Base-by-base conservation (phyloP, 202 grass and related monocot species). In the Schoenoplectus tabernaemontani region DNA sequence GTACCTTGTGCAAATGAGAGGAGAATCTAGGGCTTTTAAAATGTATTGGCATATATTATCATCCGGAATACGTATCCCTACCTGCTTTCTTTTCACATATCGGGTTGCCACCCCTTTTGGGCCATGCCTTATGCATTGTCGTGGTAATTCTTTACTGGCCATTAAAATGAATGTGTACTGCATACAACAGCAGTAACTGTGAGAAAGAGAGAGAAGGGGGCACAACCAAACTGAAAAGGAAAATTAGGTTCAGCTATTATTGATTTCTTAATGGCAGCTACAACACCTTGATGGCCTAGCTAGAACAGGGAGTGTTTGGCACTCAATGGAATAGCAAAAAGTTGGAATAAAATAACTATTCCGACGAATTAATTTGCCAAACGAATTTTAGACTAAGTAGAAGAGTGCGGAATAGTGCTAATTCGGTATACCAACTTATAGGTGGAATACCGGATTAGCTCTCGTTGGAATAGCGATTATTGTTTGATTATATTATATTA, bases 141-240 rank as follows among this genome's bases (percentile, higher is more conserved):
- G 91, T 53, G 95, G 95, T 57, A 98, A 85, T 83, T 98, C 80
- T 80, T 98, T 98, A 57, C 56, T 85, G 36, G 95, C 86, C 64
- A 86, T 85, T 85, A 98, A 82, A 87, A 98, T 94, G 87, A 98
- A 95, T 43, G 96, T 95, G 87, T 92, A 98, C 96, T 95, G 85
- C 46, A 84, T 26, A 64, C 39, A 51, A 86, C 76, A 76, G 48
- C 12, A 7, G 43, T 50, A 72, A 48, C 24, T 50, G 22, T 46
- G 43, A 32, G n/a, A 24, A 54, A 58, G 28, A 43, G 38, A 24
- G 75, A 84, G 57, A 80, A 15, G 39, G 37, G 16, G 13, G 9
- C 13, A 7, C 41, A 47, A 15, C 44, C 42, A 73, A 51, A 51
- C n/a, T 33, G 0, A 53, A 33, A 74, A n/a, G 46, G 46, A 32